Conservation (phyloP, 768 basidiomycete species). For the Glaciozyma antarctica region DNA sequence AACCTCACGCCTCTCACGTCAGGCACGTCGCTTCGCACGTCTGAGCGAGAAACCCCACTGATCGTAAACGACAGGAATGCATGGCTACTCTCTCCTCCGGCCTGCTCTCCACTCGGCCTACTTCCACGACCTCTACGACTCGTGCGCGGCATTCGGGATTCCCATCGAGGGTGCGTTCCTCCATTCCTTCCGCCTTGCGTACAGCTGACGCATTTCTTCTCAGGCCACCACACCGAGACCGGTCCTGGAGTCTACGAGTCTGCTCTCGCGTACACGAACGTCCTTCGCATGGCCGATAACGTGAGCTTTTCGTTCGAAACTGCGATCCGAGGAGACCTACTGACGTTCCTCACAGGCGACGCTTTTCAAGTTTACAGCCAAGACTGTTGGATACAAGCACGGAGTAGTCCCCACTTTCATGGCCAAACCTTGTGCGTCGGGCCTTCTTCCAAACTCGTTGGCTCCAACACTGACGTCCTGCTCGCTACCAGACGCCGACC, state of each 20-base stretch:
- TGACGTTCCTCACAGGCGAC: slow-evolving; percentile 41
- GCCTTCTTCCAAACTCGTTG: background rate
- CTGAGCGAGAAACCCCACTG: too few relatives aligned
- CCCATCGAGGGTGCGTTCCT: slow-evolving; percentile 79
- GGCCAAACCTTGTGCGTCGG: slow-evolving; percentile 16
- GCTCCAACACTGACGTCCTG: too few relatives aligned
- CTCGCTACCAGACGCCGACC: slow-evolving; percentile 44
- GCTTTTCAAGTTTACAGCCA: slow-evolving; percentile 84
- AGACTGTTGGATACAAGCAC: slow-evolving; percentile 81
- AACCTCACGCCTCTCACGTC: slow-evolving; percentile 72
- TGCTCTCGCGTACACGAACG: slow-evolving; percentile 72
- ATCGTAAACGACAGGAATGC: slow-evolving; percentile 36
- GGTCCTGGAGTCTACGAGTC: slow-evolving; percentile 50
- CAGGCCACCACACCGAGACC: slow-evolving; percentile 52
- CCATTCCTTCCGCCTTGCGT: background rate
- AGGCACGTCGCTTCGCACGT: slow-evolving; percentile 52
- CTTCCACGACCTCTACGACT: slow-evolving; percentile 79
- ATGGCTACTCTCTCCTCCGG: slow-evolving; percentile 80
- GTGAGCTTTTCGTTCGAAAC: slow-evolving; percentile 35
- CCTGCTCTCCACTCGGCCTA: slow-evolving; percentile 64
- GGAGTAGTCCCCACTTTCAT: slow-evolving; percentile 86
- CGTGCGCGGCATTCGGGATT: slow-evolving; percentile 60
- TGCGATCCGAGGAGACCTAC: too few relatives aligned
- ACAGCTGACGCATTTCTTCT: background rate
- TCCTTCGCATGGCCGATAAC: slow-evolving; percentile 76